A percentile compares a stretch with the other conserved stretches of the same genome.
Evolutionary conservation across 2,329 filamentous ascomycete genomes (phyloP).

Genomic region (Clonostachys rosea): DNA sequence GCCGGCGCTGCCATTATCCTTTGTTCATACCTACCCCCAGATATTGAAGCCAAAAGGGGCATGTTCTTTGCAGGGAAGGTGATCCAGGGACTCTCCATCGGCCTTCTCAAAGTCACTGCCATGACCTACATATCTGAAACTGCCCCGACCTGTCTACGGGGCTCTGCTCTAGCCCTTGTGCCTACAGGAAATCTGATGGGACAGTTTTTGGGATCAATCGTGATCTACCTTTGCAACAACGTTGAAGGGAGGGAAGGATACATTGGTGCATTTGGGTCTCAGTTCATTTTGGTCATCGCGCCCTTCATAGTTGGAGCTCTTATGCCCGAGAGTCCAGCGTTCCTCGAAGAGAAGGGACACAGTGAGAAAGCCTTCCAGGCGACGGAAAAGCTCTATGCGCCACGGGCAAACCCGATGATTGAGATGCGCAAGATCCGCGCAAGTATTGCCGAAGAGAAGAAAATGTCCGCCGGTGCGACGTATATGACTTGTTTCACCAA

Average conservation of each 20-base stretch:
- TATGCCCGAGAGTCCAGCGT: constrained; percentile 46
- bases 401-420: constrained; percentile 3
- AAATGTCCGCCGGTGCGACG: constrained; percentile 28
- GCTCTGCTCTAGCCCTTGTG: constrained; percentile 40
- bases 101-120: constrained; percentile 33
- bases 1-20: constrained; percentile 15
- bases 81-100: constrained; percentile 20
- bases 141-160: constrained; percentile 37
- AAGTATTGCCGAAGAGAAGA: constrained; percentile 32
- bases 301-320: constrained; percentile 35
- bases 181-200: constrained; percentile 43
- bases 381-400: constrained; percentile 36
- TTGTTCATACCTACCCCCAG: constrained; percentile 11
- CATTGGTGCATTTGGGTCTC: constrained; percentile 30
- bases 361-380: constrained; percentile 33
- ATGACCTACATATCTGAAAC: constrained; percentile 47
- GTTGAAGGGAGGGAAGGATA: constrained; percentile 23
- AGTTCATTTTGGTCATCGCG: constrained; percentile 36
- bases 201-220: constrained; percentile 38
- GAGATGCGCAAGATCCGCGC: constrained; percentile 10
- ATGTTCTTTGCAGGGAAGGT: constrained; percentile 15
- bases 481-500: constrained; percentile 38
- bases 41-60: constrained; percentile 8
- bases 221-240: constrained; percentile 25
- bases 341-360: constrained; percentile 33